phyloP scores from a whole-genome alignment of 805 yeast species.

The Barnettozyma sucrosica region DNA sequence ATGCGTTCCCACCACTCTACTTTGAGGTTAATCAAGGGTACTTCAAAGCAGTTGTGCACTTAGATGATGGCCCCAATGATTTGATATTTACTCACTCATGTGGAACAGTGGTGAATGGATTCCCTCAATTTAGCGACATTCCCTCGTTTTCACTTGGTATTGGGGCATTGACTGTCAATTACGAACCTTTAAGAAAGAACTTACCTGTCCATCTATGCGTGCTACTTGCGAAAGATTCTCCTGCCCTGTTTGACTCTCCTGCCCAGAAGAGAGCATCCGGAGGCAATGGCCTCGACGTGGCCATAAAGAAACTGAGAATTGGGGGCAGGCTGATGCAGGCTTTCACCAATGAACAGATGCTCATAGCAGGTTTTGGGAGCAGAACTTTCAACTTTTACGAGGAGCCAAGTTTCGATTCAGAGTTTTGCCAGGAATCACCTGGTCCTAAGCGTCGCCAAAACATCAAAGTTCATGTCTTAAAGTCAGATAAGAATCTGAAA shows the following conservation, averaged over 20 bases:
- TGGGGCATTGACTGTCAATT: conserved; percentile 34
- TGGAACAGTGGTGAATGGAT: conserved; percentile 32
- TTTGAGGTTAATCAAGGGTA: conserved; percentile 64
- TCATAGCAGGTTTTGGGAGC: conserved; percentile 67
- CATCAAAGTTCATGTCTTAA: conserved; percentile 73
- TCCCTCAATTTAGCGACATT: conserved; percentile 14
- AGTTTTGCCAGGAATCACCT: conserved; percentile 38
- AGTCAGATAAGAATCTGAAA: conserved; percentile 57
- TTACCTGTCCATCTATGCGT: conserved; percentile 81
- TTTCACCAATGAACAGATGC: conserved; percentile 86
- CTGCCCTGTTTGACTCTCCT: conserved; percentile 66
- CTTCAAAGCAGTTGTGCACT: conserved; percentile 71
- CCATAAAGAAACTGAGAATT: conserved; percentile 66
- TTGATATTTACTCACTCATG: conserved; percentile 45
- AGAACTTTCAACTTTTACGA: conserved; percentile 74
- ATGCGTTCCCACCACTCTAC: conserved; percentile 52
- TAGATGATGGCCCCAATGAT: conserved; percentile 63
- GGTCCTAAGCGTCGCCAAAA: conserved; percentile 40
- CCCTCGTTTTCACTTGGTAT: conserved; percentile 2
- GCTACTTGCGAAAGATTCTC: conserved; percentile 71
- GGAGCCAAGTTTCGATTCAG: conserved; percentile 49
- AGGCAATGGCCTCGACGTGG: conserved; percentile 62
- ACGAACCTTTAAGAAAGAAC: conserved; percentile 52
- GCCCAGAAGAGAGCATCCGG: conserved; percentile 41
- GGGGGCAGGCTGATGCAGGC: conserved; percentile 90